Conservation (phyloP, 176 grass and related monocot genomes). For the Sorghum bicolor region DNA sequence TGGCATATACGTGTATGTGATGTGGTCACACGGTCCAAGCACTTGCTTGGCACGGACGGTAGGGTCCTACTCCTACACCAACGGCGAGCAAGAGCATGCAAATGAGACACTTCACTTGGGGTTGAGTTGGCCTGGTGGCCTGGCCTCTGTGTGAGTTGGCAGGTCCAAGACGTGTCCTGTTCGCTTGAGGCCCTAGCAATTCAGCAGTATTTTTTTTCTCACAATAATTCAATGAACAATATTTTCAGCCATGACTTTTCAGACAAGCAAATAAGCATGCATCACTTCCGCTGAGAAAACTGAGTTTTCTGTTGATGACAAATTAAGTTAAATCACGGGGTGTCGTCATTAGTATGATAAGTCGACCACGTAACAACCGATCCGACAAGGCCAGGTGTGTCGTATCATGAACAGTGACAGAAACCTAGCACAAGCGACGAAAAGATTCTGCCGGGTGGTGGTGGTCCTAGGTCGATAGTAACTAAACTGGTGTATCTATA, state of each 20-base stretch:
- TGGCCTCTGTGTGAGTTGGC: not conserved
- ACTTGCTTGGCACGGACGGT: conserved; percentile 33
- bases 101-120: not conserved
- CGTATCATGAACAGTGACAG: conserved; percentile 32
- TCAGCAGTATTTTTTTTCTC: too few relatives aligned
- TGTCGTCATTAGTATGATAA: not conserved
- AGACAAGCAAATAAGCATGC: too few relatives aligned
- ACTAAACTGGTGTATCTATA: not conserved
- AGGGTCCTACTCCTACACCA: conserved; percentile 20
- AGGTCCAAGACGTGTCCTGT: conserved; percentile 21
- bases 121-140: not conserved
- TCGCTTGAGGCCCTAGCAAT: too few relatives aligned
- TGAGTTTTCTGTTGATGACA: not conserved
- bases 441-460: conserved; percentile 24
- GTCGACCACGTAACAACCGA: conserved; percentile 21
- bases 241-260: too few relatives aligned
- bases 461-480: conserved; percentile 28
- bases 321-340: too few relatives aligned
- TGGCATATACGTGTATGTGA: not conserved
- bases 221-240: too few relatives aligned
- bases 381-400: conserved; percentile 34
- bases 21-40: not conserved
- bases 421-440: conserved; percentile 32
- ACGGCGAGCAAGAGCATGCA: not conserved
- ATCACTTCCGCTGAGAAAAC: not conserved